These are phyloP conservation scores for Podila clonocystis DNA, from an alignment of 192 early-diverging fungal species.

Conservation along the genomic window DNA sequence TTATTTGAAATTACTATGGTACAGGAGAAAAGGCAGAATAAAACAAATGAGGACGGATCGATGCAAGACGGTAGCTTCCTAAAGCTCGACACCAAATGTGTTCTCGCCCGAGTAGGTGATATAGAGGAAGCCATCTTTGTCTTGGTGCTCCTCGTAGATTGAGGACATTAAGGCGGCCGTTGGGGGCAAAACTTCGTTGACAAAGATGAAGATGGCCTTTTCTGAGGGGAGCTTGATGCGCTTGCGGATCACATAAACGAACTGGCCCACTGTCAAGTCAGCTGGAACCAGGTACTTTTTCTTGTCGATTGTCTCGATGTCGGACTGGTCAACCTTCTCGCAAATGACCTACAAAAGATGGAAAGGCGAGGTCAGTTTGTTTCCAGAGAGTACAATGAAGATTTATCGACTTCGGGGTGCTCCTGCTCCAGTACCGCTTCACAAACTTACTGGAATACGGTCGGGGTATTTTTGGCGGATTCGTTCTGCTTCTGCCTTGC, in stretches of 20 bases:
- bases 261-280: slow-evolving; percentile 97
- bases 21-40: neutral
- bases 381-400: neutral
- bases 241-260: slow-evolving; percentile 97
- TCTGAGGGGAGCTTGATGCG: slow-evolving; percentile 96
- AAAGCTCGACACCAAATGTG: slow-evolving; percentile 71
- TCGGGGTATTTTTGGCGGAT: slow-evolving; percentile 98
- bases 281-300: slow-evolving; percentile 98
- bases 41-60: slow-evolving; percentile 15
- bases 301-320: slow-evolving; percentile 98
- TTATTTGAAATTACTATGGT: neutral
- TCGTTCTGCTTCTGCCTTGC: slow-evolving; percentile 95
- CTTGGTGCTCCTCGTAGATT: slow-evolving; percentile 98
- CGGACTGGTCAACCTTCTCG: slow-evolving; percentile 98
- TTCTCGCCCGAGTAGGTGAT: slow-evolving; percentile 93
- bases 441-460: slow-evolving; percentile 73
- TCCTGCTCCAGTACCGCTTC: neutral
- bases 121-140: slow-evolving; percentile 98
- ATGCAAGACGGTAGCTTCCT: slow-evolving; percentile 19
- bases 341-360: slow-evolving; percentile 70
- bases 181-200: slow-evolving; percentile 96
- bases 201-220: slow-evolving; percentile 99
- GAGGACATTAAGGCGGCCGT: slow-evolving; percentile 90
- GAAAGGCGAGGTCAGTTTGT: neutral
- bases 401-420: neutral